These are phyloP conservation scores for Drechslerella coelobrocha DNA, from an alignment of 2,329 filamentous ascomycete species.

Conservation along the genomic window DNA sequence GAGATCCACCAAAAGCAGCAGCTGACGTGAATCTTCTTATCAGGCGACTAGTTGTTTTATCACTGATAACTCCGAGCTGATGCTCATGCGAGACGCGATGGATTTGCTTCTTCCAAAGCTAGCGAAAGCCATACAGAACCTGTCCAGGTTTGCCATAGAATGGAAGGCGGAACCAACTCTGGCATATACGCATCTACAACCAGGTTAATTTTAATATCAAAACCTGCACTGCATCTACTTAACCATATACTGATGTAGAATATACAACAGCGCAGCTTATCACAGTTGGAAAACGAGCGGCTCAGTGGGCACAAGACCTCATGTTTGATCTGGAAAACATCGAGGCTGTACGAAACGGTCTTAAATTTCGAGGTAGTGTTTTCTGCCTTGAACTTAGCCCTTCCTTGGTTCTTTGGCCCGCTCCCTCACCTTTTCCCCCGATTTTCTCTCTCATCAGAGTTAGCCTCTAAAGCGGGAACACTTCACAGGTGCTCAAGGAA, in stretches of 20 bases:
- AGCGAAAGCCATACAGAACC: conserved; percentile 77
- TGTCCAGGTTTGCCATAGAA: conserved; percentile 73
- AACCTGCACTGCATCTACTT: background rate
- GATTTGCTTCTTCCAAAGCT: conserved; percentile 79
- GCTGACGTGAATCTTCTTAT: background rate
- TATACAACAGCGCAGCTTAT: conserved; percentile 64
- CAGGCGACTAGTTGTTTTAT: conserved; percentile 63
- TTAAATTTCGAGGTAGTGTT: conserved; percentile 75
- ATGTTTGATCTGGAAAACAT: conserved; percentile 77
- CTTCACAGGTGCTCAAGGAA: conserved; percentile 69
- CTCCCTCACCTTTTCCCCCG: no score
- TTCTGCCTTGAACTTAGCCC: no score
- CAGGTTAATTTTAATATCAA: conserved; percentile 53
- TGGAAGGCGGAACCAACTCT: conserved; percentile 76
- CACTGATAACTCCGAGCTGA: conserved; percentile 79
- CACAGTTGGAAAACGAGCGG: conserved; percentile 72
- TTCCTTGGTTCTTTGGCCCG: no score
- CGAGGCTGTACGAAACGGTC: conserved; percentile 70
- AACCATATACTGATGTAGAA: conserved; percentile 55
- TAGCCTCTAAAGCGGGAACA: no score
- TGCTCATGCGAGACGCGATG: conserved; percentile 76
- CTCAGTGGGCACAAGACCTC: conserved; percentile 77
- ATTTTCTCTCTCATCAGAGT: no score
- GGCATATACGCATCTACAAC: conserved; percentile 77
- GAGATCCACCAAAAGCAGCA: no score